Conservation (phyloP, 2,329 filamentous ascomycete genomes). For the Penicillium sp. region DNA sequence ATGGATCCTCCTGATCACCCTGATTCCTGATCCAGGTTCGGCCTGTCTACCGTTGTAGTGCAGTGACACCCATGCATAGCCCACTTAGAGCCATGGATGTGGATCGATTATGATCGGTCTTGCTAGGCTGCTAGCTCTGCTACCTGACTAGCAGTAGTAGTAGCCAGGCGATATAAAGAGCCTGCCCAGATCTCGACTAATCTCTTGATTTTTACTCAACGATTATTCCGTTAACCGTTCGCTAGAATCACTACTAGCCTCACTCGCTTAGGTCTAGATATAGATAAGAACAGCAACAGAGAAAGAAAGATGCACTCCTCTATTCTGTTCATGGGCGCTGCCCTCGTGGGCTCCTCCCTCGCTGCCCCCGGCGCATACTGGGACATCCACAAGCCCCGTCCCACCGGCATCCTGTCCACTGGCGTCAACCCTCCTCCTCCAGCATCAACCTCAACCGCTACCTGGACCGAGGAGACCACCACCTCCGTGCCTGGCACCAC, state of each 20-base stretch:
- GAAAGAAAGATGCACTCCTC: constrained; percentile 10
- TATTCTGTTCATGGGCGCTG: background rate
- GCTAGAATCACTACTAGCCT: constrained; percentile 3
- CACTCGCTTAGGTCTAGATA: constrained; percentile 5
- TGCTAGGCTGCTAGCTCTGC: background rate
- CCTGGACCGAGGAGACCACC: background rate
- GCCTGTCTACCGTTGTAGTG: background rate
- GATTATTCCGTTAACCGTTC: background rate
- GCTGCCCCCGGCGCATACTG: constrained; percentile 10
- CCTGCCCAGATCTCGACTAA: background rate
- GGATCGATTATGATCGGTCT: background rate
- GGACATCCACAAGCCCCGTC: constrained; percentile 1
- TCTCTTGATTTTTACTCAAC: background rate
- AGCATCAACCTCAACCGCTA: background rate
- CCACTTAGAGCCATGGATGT: background rate
- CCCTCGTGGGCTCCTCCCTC: constrained; percentile 12
- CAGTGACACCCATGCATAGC: background rate
- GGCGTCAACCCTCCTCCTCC: background rate
- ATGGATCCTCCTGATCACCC: background rate
- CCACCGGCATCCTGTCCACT: background rate
- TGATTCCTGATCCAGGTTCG: background rate
- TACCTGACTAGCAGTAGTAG: background rate
- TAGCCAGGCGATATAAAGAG: background rate
- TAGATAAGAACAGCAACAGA: background rate
- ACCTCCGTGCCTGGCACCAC: constrained; percentile 1